phyloP scores from a whole-genome alignment of 2,329 filamentous ascomycete genomes.

The Beauveria caledonica region DNA sequence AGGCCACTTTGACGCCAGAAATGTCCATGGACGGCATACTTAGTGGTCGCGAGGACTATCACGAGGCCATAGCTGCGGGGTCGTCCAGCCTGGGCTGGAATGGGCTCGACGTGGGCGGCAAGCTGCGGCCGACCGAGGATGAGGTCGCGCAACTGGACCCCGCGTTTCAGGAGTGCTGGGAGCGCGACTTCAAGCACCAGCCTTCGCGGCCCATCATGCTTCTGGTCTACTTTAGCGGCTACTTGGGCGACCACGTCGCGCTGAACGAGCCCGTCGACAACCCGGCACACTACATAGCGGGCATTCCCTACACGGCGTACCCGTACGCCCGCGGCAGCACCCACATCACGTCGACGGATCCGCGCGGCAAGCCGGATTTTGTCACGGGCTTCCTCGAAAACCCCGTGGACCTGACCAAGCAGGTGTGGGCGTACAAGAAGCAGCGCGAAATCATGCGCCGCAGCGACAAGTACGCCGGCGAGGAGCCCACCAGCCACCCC shows the following conservation, averaged over 20 bases:
- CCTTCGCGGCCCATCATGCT: slow-evolving; percentile 20
- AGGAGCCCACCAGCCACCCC: slow-evolving; percentile 33
- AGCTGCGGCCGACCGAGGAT: slow-evolving; percentile 43
- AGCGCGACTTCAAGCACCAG: slow-evolving; percentile 35
- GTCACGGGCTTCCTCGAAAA: slow-evolving; percentile 44
- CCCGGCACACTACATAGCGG: slow-evolving; percentile 39
- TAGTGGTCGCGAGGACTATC: slow-evolving; percentile 15
- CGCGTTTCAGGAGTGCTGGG: slow-evolving; percentile 42
- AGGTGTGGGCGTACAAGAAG: slow-evolving; percentile 57
- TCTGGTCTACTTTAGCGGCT: slow-evolving; percentile 16
- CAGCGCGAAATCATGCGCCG: slow-evolving; percentile 50
- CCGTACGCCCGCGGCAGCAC: slow-evolving; percentile 52
- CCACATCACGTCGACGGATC: slow-evolving; percentile 37
- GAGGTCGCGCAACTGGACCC: slow-evolving; percentile 43
- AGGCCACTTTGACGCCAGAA: slow-evolving; percentile 32
- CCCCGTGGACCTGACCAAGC: slow-evolving; percentile 42
- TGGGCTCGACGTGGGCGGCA: slow-evolving; percentile 41
- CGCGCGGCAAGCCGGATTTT: slow-evolving; percentile 34
- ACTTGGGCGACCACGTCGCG: slow-evolving; percentile 20
- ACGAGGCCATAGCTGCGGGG: slow-evolving; percentile 17
- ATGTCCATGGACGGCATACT: slow-evolving; percentile 34
- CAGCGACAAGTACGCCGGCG: slow-evolving; percentile 42
- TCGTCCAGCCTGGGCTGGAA: slow-evolving; percentile 44
- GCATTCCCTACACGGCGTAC: slow-evolving; percentile 46
- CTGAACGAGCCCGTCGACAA: slow-evolving; percentile 24